Percentiles rank a stretch among this genome's conserved stretches.
Conservation (phyloP, 208 protist species). For the Borovskyia barvae region DNA sequence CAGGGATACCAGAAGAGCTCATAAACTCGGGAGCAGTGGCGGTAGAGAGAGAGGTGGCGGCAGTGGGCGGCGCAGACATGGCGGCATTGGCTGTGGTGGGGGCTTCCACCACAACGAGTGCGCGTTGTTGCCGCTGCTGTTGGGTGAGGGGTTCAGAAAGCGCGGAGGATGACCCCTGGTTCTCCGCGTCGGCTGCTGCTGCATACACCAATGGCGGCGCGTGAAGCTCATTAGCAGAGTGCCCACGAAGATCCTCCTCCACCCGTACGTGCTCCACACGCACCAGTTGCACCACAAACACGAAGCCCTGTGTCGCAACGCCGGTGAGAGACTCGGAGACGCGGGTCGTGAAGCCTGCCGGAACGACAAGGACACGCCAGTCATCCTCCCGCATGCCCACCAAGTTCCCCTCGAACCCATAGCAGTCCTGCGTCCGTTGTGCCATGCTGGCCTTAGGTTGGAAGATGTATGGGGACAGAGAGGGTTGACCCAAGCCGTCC, state of each 20-base stretch:
- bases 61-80: not conserved
- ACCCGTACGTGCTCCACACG: constrained; percentile 39
- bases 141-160: not conserved
- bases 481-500: constrained; percentile 6
- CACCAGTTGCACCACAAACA: constrained; percentile 57
- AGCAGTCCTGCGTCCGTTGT: constrained; percentile 28
- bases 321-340: constrained; percentile 25
- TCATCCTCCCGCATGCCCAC: constrained; percentile 60
- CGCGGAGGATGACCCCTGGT: not conserved
- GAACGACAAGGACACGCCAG: constrained; percentile 45
- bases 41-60: not conserved
- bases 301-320: constrained; percentile 22
- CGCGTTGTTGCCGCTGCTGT: too few species aligned
- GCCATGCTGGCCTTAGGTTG: constrained; percentile 33
- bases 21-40: constrained; percentile 10
- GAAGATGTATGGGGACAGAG: constrained; percentile 42
- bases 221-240: not conserved
- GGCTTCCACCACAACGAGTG: constrained; percentile 1
- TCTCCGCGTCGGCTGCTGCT: constrained; percentile 11
- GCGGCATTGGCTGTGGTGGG: not conserved
- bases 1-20: constrained; percentile 37
- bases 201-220: constrained; percentile 23
- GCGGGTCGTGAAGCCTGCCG: constrained; percentile 20
- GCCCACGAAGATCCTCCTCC: not conserved
- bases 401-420: constrained; percentile 67